Conservation (phyloP, 2,329 filamentous ascomycete genomes). For the Nakataea oryzae region DNA sequence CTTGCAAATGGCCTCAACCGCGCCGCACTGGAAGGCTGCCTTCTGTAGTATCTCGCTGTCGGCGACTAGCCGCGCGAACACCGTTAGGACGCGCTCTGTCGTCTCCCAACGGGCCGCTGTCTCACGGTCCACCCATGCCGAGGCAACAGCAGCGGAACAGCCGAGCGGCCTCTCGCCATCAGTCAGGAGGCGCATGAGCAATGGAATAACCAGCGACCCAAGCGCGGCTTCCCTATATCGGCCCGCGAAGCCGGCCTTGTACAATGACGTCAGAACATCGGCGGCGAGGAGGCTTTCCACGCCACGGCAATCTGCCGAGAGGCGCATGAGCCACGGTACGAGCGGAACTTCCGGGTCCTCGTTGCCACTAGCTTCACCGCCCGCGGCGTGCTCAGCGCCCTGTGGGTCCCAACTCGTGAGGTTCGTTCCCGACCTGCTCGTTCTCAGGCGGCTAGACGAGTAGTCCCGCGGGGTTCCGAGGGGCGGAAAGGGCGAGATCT, state of each 20-base stretch:
- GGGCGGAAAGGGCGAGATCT: slow-evolving; percentile 41
- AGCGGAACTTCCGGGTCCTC: slow-evolving; percentile 61
- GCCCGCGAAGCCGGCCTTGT: slow-evolving; percentile 55
- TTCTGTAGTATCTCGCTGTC: slow-evolving; percentile 74
- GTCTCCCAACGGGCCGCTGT: slow-evolving; percentile 37
- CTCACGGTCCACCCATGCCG: slow-evolving; percentile 23
- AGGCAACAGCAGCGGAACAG: slow-evolving; percentile 6
- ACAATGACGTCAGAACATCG: slow-evolving; percentile 57
- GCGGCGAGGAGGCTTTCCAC: slow-evolving; percentile 58
- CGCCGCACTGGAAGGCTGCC: slow-evolving; percentile 60
- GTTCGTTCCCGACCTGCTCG: slow-evolving; percentile 16
- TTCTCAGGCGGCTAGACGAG: slow-evolving; percentile 9
- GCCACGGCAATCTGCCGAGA: slow-evolving; percentile 46
- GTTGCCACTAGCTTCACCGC: slow-evolving; percentile 20
- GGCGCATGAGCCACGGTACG: slow-evolving; percentile 61
- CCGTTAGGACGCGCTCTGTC: slow-evolving; percentile 60
- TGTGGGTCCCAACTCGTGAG: slow-evolving; percentile 20
- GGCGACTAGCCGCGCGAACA: slow-evolving; percentile 68
- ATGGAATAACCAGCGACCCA: slow-evolving; percentile 57
- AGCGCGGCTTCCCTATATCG: slow-evolving; percentile 55
- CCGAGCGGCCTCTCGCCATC: slow-evolving; percentile 15
- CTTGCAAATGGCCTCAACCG: slow-evolving; percentile 32
- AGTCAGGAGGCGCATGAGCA: slow-evolving; percentile 54
- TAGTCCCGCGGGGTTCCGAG: slow-evolving; percentile 33
- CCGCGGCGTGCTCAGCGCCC: slow-evolving; percentile 16